Evolutionary conservation across 73 alveolate species (phyloP), one percentile per base, ranked within the genome.

Genomic region (Tetrahymena malaccensis): DNA sequence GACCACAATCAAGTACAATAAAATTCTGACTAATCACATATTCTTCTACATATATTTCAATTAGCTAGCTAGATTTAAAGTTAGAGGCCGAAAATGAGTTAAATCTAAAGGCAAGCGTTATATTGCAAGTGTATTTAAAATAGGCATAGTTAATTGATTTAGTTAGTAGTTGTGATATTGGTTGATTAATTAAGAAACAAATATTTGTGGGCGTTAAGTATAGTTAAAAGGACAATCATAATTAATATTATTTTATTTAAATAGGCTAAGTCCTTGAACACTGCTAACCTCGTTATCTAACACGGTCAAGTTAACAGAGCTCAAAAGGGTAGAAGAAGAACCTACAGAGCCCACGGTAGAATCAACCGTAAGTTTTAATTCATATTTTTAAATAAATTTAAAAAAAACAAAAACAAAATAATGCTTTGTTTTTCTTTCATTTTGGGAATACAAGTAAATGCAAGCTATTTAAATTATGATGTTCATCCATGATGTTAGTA

Each of bases 261-360:
- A 70, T 70, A 70, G 89, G 34, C 89, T 34, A 98, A 98, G 97
- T 98, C 98, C 70, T 96, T 98, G 85, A 98, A 97, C 94, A 96
- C 96, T 94, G 99, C 97, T 21, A 98, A 98, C 96, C 96, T 98
- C 95, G 95, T 94, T 40, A 96, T 98, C 96, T 94, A 97, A 95
- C 99, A 98, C 96, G 99, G 97, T 43, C 97, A 96, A 58, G 99
- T 98, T 94, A 97, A 98, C 97, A 97, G 99, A 96, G 99, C 99
- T 31, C 97, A 96, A 85, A 96, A 98, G 96, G 99, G 99, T 34
- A 98, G 99, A 98, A 98, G 99, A 97, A 97, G 99, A 97, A 98
- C 99, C 89, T 98, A 98, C 98, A 98, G 99, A 96, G 99, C 99
- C 93, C 99, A 98, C 96, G 99, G 99, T 95, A 98, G 99, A 96